Evolutionary conservation across 345 rosid genomes (phyloP), one percentile per base, ranked within the genome.

Genomic region (Salix brachista): DNA sequence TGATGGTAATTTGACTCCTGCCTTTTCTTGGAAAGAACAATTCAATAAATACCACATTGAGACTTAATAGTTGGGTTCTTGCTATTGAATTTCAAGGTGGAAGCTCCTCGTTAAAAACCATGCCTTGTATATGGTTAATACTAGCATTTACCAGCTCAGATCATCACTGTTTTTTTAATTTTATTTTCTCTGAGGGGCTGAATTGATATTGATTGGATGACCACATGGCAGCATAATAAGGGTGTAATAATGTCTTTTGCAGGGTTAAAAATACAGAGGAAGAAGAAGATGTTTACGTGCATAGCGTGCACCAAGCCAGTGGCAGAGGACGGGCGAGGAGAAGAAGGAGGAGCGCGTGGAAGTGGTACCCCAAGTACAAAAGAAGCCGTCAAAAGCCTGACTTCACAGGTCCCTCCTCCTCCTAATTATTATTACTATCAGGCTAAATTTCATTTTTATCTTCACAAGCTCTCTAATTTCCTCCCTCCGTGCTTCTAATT

Each of bases 381-480:
- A 84, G 99, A 96, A 84, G 92, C 99, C 90, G 99, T 93, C 93
- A 96, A 92, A 87, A 92, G 97, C 98, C 92, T 96, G 72, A 96
- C 99, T 69, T 76, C 94, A 42, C 99, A 96, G 98, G 99, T 96
- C 67, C 80, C 8, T 28, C 58, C 77, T 65, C 32, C 32, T 30
- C 8, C 4, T 7, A 4, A 3, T 41, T 58, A 30, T 16, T 56
- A n/a, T 30, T 6, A n/a, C 12, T 26, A 50, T 18, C n/a, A 56
- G 28, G 62, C 14, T 56, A 56, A 9, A 56, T 56, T n/a, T 56
- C 62, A 56, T 9, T 56, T 56, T 56, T 9, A 56, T n/a, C 26
- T 11, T 5, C 4, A 9, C 10, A n/a, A n/a, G 12, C 25, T 4
- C 62, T n/a, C 62, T 26, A 9, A 23, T 56, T 56, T 56, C 12